A percentile compares a stretch with the other conserved stretches of the same genome.
These are phyloP conservation scores for Dalbergia cochinchinensis DNA, from an alignment of 306 rosid species.

Conservation along the genomic window DNA sequence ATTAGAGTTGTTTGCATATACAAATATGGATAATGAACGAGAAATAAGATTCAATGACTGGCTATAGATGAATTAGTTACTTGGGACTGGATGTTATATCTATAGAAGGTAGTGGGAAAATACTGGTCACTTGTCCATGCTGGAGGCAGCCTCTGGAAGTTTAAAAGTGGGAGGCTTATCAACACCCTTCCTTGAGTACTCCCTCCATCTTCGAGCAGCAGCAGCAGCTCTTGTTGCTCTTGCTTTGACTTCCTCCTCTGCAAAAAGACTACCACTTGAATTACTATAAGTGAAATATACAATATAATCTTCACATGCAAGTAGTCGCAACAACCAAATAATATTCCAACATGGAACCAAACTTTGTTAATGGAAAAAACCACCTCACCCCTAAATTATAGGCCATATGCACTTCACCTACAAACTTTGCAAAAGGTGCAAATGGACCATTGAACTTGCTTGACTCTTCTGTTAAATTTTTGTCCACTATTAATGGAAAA, in stretches of 20 bases:
- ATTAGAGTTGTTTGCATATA: conserved; percentile 45
- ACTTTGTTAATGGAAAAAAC: too few relatives aligned
- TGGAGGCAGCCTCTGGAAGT: conserved; percentile 78
- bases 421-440: too few relatives aligned
- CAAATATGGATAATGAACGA: conserved; percentile 40
- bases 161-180: conserved; percentile 85
- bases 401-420: too few relatives aligned
- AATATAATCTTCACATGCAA: neutral
- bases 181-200: conserved; percentile 87
- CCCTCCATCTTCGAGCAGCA: conserved; percentile 95
- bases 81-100: conserved; percentile 32
- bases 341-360: too few relatives aligned
- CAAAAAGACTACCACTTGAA: conserved; percentile 36
- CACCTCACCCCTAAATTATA: too few relatives aligned
- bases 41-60: conserved; percentile 33
- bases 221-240: conserved; percentile 86
- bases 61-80: conserved; percentile 52
- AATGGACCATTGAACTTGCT: too few relatives aligned
- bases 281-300: conserved; percentile 17
- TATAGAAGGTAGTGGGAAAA: conserved; percentile 21
- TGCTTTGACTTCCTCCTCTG: conserved; percentile 83
- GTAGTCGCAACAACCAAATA: conserved; percentile 16
- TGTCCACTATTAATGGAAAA: too few relatives aligned
- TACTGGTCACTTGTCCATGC: conserved; percentile 60
- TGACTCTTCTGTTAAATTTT: too few relatives aligned